These are phyloP conservation scores for Bimuria novae-zelandiae DNA, from an alignment of 2,329 filamentous ascomycete genomes.

Conservation along the genomic window DNA sequence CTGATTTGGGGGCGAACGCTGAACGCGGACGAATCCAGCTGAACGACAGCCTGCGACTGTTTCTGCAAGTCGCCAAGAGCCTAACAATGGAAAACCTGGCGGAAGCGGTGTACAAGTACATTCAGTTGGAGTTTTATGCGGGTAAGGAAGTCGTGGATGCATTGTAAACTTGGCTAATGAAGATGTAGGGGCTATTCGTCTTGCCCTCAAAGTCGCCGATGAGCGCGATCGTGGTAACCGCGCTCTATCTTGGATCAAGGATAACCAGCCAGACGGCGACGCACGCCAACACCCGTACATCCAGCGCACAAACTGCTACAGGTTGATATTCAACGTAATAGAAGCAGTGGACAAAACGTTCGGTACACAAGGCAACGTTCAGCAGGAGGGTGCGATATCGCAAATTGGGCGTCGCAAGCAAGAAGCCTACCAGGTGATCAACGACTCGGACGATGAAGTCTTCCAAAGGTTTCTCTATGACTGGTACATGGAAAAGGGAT, in stretches of 20 bases:
- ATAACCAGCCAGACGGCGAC: slow-evolving; percentile 73
- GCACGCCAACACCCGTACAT: slow-evolving; percentile 69
- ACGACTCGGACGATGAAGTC: slow-evolving; percentile 85
- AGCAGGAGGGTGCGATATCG: slow-evolving; percentile 75
- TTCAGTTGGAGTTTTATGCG: slow-evolving; percentile 84
- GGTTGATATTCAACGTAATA: slow-evolving; percentile 83
- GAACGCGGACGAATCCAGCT: slow-evolving; percentile 79
- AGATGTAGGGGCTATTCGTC: slow-evolving; percentile 71
- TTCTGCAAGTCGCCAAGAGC: slow-evolving; percentile 84
- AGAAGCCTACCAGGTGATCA: slow-evolving; percentile 90
- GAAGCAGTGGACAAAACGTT: slow-evolving; percentile 74
- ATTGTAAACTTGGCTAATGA: background rate
- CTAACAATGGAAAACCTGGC: slow-evolving; percentile 81
- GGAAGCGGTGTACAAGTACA: slow-evolving; percentile 78
- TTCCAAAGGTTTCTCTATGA: slow-evolving; percentile 98
- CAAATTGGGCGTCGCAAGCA: slow-evolving; percentile 76
- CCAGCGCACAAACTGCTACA: slow-evolving; percentile 78
- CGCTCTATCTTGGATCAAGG: slow-evolving; percentile 84
- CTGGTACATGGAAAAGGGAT: slow-evolving; percentile 88
- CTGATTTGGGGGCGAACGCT: slow-evolving; percentile 74
- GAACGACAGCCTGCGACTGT: slow-evolving; percentile 86
- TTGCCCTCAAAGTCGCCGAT: slow-evolving; percentile 80
- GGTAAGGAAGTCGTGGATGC: slow-evolving; percentile 44
- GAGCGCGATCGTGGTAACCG: slow-evolving; percentile 86
- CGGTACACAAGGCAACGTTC: slow-evolving; percentile 68